phyloP scores from a whole-genome alignment of 2,329 filamentous ascomycete genomes.

The Colletotrichum sp. region DNA sequence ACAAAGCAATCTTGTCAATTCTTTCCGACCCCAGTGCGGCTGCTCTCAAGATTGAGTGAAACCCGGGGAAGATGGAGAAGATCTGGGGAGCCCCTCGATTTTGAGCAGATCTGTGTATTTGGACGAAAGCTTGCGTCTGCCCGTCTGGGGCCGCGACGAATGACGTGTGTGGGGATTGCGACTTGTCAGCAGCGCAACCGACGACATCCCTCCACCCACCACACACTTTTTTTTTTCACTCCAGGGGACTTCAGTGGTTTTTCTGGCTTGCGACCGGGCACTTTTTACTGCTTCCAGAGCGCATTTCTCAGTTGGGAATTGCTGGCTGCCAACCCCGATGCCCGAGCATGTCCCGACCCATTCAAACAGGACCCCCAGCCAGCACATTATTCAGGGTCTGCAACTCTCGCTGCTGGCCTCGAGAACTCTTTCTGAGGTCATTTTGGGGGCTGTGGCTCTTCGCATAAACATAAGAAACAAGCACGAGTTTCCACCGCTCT shows the following conservation, averaged over 20 bases:
- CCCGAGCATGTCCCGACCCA: background rate
- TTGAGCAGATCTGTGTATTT: slow-evolving; percentile 16
- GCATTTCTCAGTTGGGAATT: background rate
- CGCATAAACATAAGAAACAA: background rate
- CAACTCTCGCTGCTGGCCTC: background rate
- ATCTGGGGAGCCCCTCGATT: slow-evolving; percentile 23
- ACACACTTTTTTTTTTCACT: background rate
- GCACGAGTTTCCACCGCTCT: background rate
- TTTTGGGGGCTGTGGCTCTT: background rate
- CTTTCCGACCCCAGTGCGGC: slow-evolving; percentile 18
- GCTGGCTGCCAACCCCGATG: background rate
- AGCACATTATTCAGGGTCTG: background rate
- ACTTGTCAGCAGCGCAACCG: slow-evolving; percentile 2
- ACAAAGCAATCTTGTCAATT: slow-evolving; percentile 12
- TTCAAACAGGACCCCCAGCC: background rate
- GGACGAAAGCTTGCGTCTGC: slow-evolving; percentile 1
- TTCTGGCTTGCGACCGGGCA: background rate
- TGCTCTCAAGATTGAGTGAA: slow-evolving; percentile 11
- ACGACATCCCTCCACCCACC: slow-evolving; percentile 9
- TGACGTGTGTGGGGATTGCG: slow-evolving; percentile 13
- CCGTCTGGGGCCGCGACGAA: background rate
- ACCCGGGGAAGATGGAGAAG: slow-evolving; percentile 22
- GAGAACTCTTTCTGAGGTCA: background rate
- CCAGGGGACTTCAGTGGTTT: background rate
- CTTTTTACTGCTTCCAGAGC: background rate